Evolutionary conservation across 208 protist species (phyloP).

Genomic region (Jaenimonas drosophilae): DNA sequence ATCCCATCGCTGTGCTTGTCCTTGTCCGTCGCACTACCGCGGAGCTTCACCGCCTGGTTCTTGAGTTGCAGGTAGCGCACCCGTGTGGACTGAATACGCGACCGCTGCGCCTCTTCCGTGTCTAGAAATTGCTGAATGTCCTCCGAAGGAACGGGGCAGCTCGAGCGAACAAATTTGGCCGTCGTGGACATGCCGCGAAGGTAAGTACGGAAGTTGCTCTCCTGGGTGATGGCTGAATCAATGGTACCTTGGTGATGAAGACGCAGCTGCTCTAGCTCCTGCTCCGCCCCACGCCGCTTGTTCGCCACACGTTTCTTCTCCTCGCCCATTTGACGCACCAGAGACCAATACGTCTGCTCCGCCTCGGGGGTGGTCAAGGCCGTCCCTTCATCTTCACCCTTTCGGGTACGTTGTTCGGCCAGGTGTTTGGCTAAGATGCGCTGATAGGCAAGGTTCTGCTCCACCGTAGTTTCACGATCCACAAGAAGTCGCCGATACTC

Average conservation of each 20-base stretch:
- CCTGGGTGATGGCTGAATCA: constrained; percentile 44
- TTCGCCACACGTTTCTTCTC: constrained; percentile 27
- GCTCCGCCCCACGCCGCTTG: constrained; percentile 25
- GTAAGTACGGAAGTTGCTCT: constrained; percentile 65
- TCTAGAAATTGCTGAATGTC: constrained; percentile 68
- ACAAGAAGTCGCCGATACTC: constrained; percentile 60
- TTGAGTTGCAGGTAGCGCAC: constrained; percentile 89
- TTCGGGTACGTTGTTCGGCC: constrained; percentile 62
- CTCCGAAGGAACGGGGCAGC: constrained; percentile 51
- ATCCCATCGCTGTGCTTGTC: constrained; percentile 86
- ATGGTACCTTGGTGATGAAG: constrained; percentile 47
- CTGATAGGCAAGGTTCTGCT: constrained; percentile 57
- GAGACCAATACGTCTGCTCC: constrained; percentile 68
- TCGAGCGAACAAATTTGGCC: constrained; percentile 66
- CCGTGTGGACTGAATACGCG: constrained; percentile 68
- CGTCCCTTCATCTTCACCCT: constrained; percentile 46
- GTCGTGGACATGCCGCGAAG: constrained; percentile 38
- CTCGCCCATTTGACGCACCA: constrained; percentile 55
- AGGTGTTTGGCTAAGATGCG: constrained; percentile 66
- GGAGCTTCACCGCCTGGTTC: constrained; percentile 68
- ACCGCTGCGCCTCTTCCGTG: constrained; percentile 57
- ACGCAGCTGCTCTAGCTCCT: constrained; percentile 32
- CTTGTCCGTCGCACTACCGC: constrained; percentile 30
- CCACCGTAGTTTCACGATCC: constrained; percentile 37
- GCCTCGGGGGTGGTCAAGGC: constrained; percentile 42